Base-by-base conservation (phyloP, 495 filamentous ascomycete genomes). In the Penicillium lagena region DNA sequence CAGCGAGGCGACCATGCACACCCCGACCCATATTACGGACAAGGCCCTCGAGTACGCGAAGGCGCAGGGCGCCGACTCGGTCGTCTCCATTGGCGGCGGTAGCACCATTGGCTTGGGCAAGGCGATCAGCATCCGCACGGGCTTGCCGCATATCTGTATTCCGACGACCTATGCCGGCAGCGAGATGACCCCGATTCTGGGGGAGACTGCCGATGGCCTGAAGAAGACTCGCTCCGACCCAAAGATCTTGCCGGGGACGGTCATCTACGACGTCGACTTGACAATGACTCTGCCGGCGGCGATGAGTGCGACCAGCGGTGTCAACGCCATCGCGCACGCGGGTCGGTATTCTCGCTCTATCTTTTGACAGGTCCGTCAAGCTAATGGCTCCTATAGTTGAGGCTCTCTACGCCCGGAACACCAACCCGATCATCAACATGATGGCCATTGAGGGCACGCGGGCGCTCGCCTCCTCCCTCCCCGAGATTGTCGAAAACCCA, bases 321-420 rank as follows among this genome's bases (percentile, higher is more conserved):
- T 86, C 17, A 86, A 86, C 58, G 82, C 82, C 0, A 84, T 85
- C 66, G 81, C 82, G 12, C 82, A 86, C 62, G 74, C 77, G 10
- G 75, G 75, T 78, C 50, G 43, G 64, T 57, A 14, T 41, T 7
- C 15, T 12, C 38, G 27, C 1, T 17, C 29, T 3, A 4, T 40
- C 12, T 28, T 7, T 30, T 13, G n/a, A 43, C 4, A 40, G 15
- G 9, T 2, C 27, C 9, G 29, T 6, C 13, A 40, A 14, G 34
- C 17, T 46, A 41, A 50, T 31, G n/a, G 1, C 28, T 29, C 2
- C 31, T 37, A 34, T 43, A 69, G 81, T 83, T 34, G 82, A 86
- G 62, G 81, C 82, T 7, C 68, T 85, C 29, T 85, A 86, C 46
- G 76, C 80, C 30, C 75, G 71, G 42, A 80, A 83, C 56, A 72